Conservation (phyloP, 148 eudicot genomes). For the Vaccinium myrtillus region DNA sequence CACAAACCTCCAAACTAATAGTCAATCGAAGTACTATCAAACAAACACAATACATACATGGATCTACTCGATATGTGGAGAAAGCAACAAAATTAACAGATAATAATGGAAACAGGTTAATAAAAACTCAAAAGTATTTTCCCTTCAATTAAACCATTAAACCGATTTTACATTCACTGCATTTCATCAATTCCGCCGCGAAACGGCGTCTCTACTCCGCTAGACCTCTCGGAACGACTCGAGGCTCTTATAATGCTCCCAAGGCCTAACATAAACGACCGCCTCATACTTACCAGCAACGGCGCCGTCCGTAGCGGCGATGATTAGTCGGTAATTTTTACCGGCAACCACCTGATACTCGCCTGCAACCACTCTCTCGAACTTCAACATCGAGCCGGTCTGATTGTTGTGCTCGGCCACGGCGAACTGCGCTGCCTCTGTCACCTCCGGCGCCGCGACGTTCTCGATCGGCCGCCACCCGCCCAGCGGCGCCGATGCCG, state of each 20-base stretch:
- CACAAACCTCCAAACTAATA: too few relatives aligned
- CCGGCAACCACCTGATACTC: slow-evolving; percentile 28
- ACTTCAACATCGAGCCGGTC: slow-evolving; percentile 11
- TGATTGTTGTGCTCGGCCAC: slow-evolving; percentile 33
- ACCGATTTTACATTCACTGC: background rate
- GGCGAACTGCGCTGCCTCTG: slow-evolving; percentile 31
- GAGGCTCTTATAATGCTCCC: slow-evolving; percentile 23
- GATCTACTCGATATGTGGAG: too few relatives aligned
- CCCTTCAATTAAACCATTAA: background rate
- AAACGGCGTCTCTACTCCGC: background rate
- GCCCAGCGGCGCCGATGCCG: background rate
- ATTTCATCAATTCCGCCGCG: background rate
- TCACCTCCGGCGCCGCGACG: slow-evolving; percentile 32
- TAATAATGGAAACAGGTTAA: background rate
- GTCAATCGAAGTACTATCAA: too few relatives aligned
- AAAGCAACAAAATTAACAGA: background rate
- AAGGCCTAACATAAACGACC: slow-evolving; percentile 24
- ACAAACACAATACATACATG: too few relatives aligned
- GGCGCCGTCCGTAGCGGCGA: slow-evolving; percentile 21
- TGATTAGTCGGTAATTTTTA: slow-evolving; percentile 28
- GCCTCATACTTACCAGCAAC: slow-evolving; percentile 12
- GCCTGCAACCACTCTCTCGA: slow-evolving; percentile 23
- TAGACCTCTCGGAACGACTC: slow-evolving; percentile 17
- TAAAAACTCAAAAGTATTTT: background rate
- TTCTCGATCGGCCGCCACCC: slow-evolving; percentile 26